These are phyloP conservation scores for Moringa oleifera DNA, from an alignment of 345 rosid genomes.

Conservation along the genomic window DNA sequence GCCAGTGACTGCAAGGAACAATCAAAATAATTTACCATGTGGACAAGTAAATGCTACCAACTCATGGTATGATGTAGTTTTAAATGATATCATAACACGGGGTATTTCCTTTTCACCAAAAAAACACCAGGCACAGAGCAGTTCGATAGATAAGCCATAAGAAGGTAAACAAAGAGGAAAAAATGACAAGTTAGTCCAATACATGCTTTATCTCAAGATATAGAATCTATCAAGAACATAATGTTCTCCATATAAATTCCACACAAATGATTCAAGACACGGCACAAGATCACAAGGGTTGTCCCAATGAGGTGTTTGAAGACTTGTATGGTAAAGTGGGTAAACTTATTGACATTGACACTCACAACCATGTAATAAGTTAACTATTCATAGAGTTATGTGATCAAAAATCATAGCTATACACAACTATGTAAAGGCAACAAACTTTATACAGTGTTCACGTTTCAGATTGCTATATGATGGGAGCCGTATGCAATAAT, in stretches of 20 bases:
- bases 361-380: no score
- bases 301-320: not conserved
- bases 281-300: not conserved
- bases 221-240: not conserved
- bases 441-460: not conserved
- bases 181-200: not conserved
- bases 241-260: not conserved
- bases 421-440: no score
- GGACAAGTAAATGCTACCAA: not conserved
- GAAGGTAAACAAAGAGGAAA: not conserved
- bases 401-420: not conserved
- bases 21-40: not conserved
- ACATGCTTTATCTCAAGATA: not conserved
- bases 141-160: not conserved
- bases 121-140: not conserved
- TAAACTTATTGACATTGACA: no score
- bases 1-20: constrained; percentile 38
- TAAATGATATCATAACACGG: no score
- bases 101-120: not conserved
- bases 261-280: not conserved
- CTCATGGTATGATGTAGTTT: not conserved
- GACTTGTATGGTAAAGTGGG: not conserved
- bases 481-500: not conserved
- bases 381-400: no score
- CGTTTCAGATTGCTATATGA: not conserved